These are phyloP conservation scores for Aspergillus biplanus DNA, from an alignment of 495 filamentous ascomycete species.

Conservation along the genomic window DNA sequence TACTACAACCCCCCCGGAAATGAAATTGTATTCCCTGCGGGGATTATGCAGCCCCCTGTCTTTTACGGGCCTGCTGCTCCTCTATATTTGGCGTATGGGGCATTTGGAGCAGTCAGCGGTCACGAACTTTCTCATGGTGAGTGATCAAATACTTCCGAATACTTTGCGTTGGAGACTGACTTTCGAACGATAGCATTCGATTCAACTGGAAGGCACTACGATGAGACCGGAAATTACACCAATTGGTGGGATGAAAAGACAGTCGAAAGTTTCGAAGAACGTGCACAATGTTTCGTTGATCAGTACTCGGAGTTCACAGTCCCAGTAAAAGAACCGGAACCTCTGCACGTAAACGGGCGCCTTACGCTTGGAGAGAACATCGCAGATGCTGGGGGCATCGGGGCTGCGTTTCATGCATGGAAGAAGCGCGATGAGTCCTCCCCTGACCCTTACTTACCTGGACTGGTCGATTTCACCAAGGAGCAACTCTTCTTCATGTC, in stretches of 20 bases:
- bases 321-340: constrained; percentile 53
- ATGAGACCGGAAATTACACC: constrained; percentile 66
- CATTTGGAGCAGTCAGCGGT: constrained; percentile 70
- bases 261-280: constrained; percentile 62
- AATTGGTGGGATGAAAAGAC: constrained; percentile 75
- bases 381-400: constrained; percentile 72
- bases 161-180: constrained; percentile 2
- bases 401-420: constrained; percentile 70
- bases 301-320: constrained; percentile 70
- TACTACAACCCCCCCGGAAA: constrained; percentile 68
- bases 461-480: constrained; percentile 65
- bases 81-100: constrained; percentile 68
- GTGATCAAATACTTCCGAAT: constrained; percentile 11
- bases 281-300: constrained; percentile 70
- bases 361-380: constrained; percentile 77
- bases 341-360: constrained; percentile 67
- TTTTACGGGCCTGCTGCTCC: constrained; percentile 67
- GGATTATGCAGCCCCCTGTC: constrained; percentile 72
- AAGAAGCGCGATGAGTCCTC: constrained; percentile 55
- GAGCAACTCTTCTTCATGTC: constrained; percentile 76
- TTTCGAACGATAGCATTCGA: constrained; percentile 59
- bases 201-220: constrained; percentile 67
- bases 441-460: constrained; percentile 64
- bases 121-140: constrained; percentile 73
- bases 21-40: constrained; percentile 72